phyloP scores from a whole-genome alignment of 2,329 filamentous ascomycete species.

The Bipolaris cookei region DNA sequence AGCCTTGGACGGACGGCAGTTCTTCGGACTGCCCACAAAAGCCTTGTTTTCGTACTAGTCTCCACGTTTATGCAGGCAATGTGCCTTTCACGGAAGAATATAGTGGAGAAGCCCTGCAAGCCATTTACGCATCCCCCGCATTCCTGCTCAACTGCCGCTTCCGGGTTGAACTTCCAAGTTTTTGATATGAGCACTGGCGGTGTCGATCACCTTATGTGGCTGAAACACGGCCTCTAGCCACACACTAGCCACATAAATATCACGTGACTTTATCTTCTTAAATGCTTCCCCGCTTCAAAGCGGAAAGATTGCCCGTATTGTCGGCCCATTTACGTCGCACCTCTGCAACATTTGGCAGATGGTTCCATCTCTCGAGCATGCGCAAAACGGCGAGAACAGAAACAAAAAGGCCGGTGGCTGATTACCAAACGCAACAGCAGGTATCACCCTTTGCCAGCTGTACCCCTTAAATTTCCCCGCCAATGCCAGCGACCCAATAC shows the following conservation, averaged over 20 bases:
- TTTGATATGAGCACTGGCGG: background rate
- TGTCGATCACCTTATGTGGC: background rate
- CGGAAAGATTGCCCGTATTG: background rate
- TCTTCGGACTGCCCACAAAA: background rate
- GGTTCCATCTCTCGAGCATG: background rate
- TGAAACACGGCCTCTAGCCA: background rate
- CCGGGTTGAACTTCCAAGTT: background rate
- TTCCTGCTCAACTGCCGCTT: constrained; percentile 1
- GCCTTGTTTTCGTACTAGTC: background rate
- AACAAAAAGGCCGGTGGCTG: constrained; percentile 10
- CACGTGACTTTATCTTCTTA: background rate
- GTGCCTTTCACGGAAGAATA: constrained; percentile 2
- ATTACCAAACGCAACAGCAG: constrained; percentile 4
- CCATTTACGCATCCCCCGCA: background rate
- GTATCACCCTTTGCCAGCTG: background rate
- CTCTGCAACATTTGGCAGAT: background rate
- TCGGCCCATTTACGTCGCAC: background rate
- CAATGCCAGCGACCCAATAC: background rate
- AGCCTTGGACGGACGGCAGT: background rate
- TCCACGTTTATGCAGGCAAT: background rate
- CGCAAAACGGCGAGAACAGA: background rate
- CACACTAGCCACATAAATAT: background rate
- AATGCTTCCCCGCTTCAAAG: background rate
- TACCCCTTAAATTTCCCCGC: background rate
- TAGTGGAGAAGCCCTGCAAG: background rate